A percentile compares a stretch with the other conserved stretches of the same genome.
phyloP scores from a whole-genome alignment of 2,329 filamentous ascomycete species.

The Trichoderma harzianum region DNA sequence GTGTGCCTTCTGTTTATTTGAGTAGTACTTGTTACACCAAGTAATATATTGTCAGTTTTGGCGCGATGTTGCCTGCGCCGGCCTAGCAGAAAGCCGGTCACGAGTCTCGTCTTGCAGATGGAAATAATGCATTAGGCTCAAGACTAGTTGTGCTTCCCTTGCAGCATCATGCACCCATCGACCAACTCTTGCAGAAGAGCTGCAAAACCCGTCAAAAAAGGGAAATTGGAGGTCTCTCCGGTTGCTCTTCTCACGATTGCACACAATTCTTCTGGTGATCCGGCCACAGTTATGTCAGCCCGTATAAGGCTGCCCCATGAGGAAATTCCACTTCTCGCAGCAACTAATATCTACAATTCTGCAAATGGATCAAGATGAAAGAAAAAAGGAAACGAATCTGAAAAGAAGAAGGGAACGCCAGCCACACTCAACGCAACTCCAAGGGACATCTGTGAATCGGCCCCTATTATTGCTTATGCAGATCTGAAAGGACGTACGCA shows the following conservation, averaged over 20 bases:
- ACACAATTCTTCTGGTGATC: not conserved
- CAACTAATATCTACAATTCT: not conserved
- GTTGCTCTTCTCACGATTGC: not conserved
- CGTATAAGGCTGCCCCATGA: not conserved
- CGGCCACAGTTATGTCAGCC: not conserved
- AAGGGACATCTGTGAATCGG: not conserved
- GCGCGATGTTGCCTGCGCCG: not conserved
- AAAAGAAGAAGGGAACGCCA: not conserved
- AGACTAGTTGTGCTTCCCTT: constrained; percentile 7
- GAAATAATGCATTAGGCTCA: constrained; percentile 2
- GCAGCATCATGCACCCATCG: constrained; percentile 5
- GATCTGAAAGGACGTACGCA: not conserved
- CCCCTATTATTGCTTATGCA: not conserved
- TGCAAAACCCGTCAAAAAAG: not conserved
- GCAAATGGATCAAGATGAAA: not conserved
- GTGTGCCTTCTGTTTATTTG: not conserved
- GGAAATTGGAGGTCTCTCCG: not conserved
- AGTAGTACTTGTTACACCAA: not conserved
- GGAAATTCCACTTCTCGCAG: not conserved
- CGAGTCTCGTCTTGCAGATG: not conserved
- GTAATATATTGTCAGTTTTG: not conserved
- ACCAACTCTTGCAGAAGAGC: not conserved
- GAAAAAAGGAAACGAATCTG: not conserved
- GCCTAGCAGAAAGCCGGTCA: not conserved
- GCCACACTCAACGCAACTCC: not conserved